Base-by-base conservation (phyloP, 305 asterid genomes). In the Ilex paraguariensis region DNA sequence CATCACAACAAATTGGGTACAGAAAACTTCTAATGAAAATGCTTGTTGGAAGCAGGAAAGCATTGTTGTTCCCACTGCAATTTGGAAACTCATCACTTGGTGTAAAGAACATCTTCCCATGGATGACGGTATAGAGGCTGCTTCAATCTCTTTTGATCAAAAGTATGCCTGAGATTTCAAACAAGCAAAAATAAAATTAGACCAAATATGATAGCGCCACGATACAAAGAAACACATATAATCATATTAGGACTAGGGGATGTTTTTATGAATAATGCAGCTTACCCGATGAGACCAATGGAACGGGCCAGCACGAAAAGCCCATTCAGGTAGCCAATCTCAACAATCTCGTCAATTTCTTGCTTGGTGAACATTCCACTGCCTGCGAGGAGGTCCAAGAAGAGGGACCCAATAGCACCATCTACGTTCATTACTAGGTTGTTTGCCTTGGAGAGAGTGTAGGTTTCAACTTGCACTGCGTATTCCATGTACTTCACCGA, bases 41-140 rank as follows among this genome's bases (percentile, higher is more conserved):
- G 62, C 10, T 44, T 60, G 10, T 54, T 5, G 46, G 33, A 21
- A 45, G 57, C 42, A 36, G 42, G 42, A 36, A 36, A 2, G 42
- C 42, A 36, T 8, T 36, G 42, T 36, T 21, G 1, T 21, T 5
- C 6, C 9, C 42, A 8, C 42, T 2, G 42, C 42, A 36, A 36
- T 8, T 8, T 5, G 42, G 9, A 36, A 36, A 36, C 48, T 15
- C 62, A 76, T 86, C 91, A 93, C 88, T 93, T 93, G 80, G 99
- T 93, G 91, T 93, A 93, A 59, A 93, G 95, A 61, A 93, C 97
- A 72, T 93, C 99, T 82, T 90, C 99, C 99, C 99, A 93, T 3
- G 99, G 97, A 80, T 93, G 99, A 72, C 95, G 97, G 78, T 93
- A 93, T 17, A 90, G 86, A 21, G 99, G 99, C 76, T 93, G 99